These are phyloP conservation scores for Eragrostis curvula DNA, from an alignment of 176 grass and related monocot genomes.

Conservation along the genomic window DNA sequence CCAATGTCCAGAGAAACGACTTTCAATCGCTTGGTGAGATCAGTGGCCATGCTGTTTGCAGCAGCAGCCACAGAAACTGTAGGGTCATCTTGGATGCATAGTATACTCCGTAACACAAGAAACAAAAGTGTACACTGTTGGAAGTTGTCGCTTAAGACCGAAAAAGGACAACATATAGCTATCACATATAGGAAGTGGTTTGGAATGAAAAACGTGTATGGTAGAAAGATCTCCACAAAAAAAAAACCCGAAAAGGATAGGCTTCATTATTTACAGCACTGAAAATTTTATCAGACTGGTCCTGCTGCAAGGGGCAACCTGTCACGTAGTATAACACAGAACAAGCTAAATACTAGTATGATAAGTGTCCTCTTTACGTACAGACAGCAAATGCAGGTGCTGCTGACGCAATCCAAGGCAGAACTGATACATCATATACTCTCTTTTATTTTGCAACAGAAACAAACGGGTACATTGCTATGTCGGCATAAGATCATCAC, in stretches of 20 bases:
- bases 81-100: constrained; percentile 41
- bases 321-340: background rate
- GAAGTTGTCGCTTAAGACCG: constrained; percentile 23
- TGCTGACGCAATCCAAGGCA: background rate
- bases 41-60: constrained; percentile 24
- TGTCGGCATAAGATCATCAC: background rate
- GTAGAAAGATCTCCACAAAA: background rate
- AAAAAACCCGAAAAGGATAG: background rate
- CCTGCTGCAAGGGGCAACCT: constrained; percentile 5
- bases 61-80: constrained; percentile 26
- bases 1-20: constrained; percentile 40
- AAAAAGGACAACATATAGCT: constrained; percentile 30
- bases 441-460: no score
- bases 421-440: background rate
- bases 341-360: background rate
- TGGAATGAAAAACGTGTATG: background rate
- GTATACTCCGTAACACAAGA: constrained; percentile 41
- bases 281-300: background rate
- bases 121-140: constrained; percentile 37
- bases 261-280: background rate
- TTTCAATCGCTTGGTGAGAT: constrained; percentile 32
- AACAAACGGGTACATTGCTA: background rate
- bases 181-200: constrained; percentile 9
- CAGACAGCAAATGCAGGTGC: background rate
- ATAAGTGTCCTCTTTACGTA: background rate